Conservation (phyloP, 2,329 filamentous ascomycete species). For the Dactylellina cionopaga region DNA sequence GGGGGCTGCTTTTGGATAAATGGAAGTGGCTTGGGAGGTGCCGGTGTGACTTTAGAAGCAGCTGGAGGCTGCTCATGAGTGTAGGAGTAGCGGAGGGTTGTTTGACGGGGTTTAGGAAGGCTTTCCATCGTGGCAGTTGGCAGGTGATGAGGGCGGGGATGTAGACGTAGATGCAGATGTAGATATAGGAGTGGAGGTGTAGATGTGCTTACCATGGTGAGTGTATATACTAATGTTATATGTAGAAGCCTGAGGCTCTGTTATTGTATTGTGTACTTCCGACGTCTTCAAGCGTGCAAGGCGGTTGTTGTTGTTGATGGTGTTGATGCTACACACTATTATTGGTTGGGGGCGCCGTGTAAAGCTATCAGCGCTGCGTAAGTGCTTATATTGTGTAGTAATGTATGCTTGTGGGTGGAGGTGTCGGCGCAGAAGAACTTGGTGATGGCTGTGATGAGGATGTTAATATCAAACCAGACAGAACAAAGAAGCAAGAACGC, state of each 20-base stretch:
- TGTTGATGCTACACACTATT: background rate
- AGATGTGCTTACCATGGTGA: conserved; percentile 8
- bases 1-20: background rate
- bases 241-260: background rate
- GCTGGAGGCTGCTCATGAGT: background rate
- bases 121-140: background rate
- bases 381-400: too few species aligned
- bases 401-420: background rate
- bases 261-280: background rate
- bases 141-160: background rate
- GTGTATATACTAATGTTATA: background rate
- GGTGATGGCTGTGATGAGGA: background rate
- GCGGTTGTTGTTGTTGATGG: background rate
- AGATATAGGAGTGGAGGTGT: background rate
- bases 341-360: too few species aligned
- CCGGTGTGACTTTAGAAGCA: too few species aligned
- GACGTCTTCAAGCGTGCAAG: background rate
- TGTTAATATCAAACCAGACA: too few species aligned
- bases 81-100: background rate
- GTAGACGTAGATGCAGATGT: background rate
- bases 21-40: too few species aligned
- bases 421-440: background rate
- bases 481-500: conserved; percentile 6
- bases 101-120: background rate
- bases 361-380: background rate